phyloP scores from a whole-genome alignment of 2,329 filamentous ascomycete genomes.

The Fulvia fulva region DNA sequence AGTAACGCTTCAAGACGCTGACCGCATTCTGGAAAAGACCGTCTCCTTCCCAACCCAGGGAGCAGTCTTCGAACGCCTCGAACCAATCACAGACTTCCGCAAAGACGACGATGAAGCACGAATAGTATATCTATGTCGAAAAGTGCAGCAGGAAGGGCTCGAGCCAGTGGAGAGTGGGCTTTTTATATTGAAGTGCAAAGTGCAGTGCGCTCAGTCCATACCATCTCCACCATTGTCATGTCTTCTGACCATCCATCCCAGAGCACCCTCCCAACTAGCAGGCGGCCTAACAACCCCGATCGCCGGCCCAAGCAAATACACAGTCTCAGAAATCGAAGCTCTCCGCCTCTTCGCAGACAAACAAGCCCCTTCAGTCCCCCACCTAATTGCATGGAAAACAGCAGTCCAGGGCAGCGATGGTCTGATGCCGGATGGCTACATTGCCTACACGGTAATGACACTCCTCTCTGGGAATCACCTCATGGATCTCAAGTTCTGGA shows the following conservation, averaged over 20 bases:
- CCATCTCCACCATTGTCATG: background rate
- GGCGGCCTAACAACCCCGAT: slow-evolving; percentile 22
- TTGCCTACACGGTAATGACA: slow-evolving; percentile 30
- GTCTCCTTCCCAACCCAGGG: slow-evolving; percentile 14
- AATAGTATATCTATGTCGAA: slow-evolving; percentile 27
- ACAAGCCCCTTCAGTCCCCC: slow-evolving; percentile 20
- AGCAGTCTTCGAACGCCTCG: slow-evolving; percentile 18
- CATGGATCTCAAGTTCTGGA: slow-evolving; percentile 31
- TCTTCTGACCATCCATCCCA: slow-evolving; percentile 2
- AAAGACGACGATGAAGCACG: slow-evolving; percentile 30
- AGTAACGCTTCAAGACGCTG: slow-evolving; percentile 19
- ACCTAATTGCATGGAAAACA: slow-evolving; percentile 24
- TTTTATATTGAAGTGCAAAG: slow-evolving; percentile 31
- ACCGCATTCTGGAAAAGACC: slow-evolving; percentile 15
- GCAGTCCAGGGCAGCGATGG: slow-evolving; percentile 20
- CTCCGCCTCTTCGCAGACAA: slow-evolving; percentile 21
- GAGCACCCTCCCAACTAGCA: slow-evolving; percentile 26
- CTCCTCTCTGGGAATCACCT: slow-evolving; percentile 27
- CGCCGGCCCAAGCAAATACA: slow-evolving; percentile 25
- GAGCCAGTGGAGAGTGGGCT: slow-evolving; percentile 4
- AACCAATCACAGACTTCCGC: slow-evolving; percentile 31
- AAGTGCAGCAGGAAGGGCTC: slow-evolving; percentile 2
- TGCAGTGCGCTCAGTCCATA: slow-evolving; percentile 21
- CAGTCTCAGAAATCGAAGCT: slow-evolving; percentile 26
- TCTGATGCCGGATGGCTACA: slow-evolving; percentile 28